A percentile compares a stretch with the other conserved stretches of the same genome.
Evolutionary conservation across 805 yeast genomes (phyloP).

Genomic region (Ogataea nakhonphanomensis): DNA sequence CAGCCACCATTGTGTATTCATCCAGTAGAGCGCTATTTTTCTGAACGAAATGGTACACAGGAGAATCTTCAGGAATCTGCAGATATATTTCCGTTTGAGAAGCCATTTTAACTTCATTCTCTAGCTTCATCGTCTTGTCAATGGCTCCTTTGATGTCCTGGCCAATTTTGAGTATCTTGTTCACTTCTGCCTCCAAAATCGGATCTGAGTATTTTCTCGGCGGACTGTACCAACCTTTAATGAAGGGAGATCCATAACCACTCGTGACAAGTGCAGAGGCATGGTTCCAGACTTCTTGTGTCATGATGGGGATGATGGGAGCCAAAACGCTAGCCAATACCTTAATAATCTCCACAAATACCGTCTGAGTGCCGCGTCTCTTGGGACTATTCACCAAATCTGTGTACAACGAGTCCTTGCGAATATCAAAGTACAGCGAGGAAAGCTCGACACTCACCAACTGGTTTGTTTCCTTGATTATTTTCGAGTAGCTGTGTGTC

Average conservation of each 20-base stretch:
- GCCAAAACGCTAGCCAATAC: slow-evolving; percentile 65
- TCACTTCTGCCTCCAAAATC: slow-evolving; percentile 43
- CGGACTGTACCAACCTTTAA: slow-evolving; percentile 39
- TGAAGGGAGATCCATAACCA: slow-evolving; percentile 43
- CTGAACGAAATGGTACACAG: slow-evolving; percentile 17
- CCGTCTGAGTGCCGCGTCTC: slow-evolving; percentile 63
- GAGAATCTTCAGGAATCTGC: slow-evolving; percentile 12
- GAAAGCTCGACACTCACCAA: slow-evolving; percentile 77
- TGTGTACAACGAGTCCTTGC: slow-evolving; percentile 83
- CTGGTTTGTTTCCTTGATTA: slow-evolving; percentile 61
- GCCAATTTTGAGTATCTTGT: slow-evolving; percentile 43
- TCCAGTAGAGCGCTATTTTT: slow-evolving; percentile 42
- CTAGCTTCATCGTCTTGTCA: slow-evolving; percentile 54
- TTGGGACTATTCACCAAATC: slow-evolving; percentile 45
- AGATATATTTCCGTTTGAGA: slow-evolving; percentile 53
- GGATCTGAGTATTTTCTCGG: slow-evolving; percentile 36
- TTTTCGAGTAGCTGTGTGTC: slow-evolving; percentile 62
- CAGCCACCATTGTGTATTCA: slow-evolving; percentile 64
- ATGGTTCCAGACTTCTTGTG: slow-evolving; percentile 85
- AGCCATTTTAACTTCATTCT: slow-evolving; percentile 50
- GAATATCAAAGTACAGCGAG: slow-evolving; percentile 78
- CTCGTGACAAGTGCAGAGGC: slow-evolving; percentile 35
- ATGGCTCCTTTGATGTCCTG: slow-evolving; percentile 47
- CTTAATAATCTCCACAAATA: slow-evolving; percentile 53
- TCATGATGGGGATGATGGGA: slow-evolving; percentile 78